Conservation (phyloP, 768 basidiomycete genomes). For the Gloeostereum incarnatum region DNA sequence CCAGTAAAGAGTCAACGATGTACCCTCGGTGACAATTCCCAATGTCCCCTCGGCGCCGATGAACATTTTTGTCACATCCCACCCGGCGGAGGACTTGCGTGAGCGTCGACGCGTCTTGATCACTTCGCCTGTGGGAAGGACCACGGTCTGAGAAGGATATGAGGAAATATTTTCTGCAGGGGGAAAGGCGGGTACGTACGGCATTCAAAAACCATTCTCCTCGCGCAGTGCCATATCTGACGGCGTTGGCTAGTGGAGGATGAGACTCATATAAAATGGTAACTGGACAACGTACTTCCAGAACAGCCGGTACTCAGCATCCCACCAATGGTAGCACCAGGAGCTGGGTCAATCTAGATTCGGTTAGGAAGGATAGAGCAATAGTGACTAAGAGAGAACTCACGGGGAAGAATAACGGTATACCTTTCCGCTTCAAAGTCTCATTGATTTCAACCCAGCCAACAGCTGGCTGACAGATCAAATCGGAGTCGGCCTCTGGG, state of each 20-base stretch:
- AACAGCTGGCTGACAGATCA: slow-evolving; percentile 67
- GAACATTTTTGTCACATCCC: slow-evolving; percentile 78
- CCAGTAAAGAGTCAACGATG: not conserved
- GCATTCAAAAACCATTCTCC: slow-evolving; percentile 87
- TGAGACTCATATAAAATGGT: not conserved
- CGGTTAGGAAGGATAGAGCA: not conserved
- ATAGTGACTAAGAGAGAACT: slow-evolving; percentile 9
- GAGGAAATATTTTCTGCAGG: too few species aligned
- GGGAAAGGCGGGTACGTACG: slow-evolving; percentile 27
- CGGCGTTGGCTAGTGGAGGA: slow-evolving; percentile 53
- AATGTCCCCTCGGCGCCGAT: slow-evolving; percentile 76
- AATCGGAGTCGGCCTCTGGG: slow-evolving; percentile 59
- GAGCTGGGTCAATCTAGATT: slow-evolving; percentile 62
- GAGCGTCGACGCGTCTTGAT: slow-evolving; percentile 80
- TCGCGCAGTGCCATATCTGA: slow-evolving; percentile 83
- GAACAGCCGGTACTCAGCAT: slow-evolving; percentile 86
- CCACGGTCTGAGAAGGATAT: slow-evolving; percentile 54
- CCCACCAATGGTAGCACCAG: slow-evolving; percentile 76
- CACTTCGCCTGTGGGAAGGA: slow-evolving; percentile 80
- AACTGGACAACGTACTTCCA: slow-evolving; percentile 44
- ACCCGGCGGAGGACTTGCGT: slow-evolving; percentile 83
- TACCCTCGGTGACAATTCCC: slow-evolving; percentile 85
- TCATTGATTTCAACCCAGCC: slow-evolving; percentile 69
- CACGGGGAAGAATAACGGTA: slow-evolving; percentile 81
- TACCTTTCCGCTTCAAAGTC: slow-evolving; percentile 53